Percentiles rank a stretch among this genome's conserved stretches.
Evolutionary conservation across 306 rosid species (phyloP).

Genomic region (Dalbergia oliveri): DNA sequence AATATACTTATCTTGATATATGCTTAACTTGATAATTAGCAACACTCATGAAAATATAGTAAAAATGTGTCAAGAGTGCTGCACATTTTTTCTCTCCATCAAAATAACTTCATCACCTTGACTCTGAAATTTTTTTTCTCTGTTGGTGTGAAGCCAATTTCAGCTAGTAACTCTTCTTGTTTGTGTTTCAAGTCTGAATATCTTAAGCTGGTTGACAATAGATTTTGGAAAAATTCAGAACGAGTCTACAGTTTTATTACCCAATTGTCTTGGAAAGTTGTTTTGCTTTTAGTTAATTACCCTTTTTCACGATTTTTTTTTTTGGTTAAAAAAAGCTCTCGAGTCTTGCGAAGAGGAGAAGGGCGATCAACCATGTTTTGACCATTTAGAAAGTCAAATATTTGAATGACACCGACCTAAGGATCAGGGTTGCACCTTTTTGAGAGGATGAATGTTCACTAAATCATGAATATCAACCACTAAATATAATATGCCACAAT

Average conservation of each 20-base stretch:
- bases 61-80: too few relatives aligned
- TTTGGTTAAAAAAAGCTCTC: too few relatives aligned
- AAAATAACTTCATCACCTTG: too few relatives aligned
- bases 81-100: too few relatives aligned
- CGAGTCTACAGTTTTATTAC: neutral
- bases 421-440: conserved; percentile 12
- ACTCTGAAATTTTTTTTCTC: neutral
- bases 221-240: neutral
- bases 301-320: neutral
- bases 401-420: neutral
- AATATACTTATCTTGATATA: too few relatives aligned
- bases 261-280: conserved; percentile 11
- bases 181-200: neutral
- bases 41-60: too few relatives aligned
- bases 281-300: neutral
- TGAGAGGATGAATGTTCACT: conserved; percentile 14
- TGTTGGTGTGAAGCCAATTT: neutral
- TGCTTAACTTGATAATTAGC: too few relatives aligned
- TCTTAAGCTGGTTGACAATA: neutral
- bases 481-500: conserved; percentile 4
- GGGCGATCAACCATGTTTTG: neutral
- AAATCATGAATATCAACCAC: neutral
- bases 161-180: neutral
- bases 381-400: conserved; percentile 25
- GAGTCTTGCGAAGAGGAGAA: neutral